Evolutionary conservation across 129 eudicot genomes (phyloP).

Genomic region (Lonicera japonica): DNA sequence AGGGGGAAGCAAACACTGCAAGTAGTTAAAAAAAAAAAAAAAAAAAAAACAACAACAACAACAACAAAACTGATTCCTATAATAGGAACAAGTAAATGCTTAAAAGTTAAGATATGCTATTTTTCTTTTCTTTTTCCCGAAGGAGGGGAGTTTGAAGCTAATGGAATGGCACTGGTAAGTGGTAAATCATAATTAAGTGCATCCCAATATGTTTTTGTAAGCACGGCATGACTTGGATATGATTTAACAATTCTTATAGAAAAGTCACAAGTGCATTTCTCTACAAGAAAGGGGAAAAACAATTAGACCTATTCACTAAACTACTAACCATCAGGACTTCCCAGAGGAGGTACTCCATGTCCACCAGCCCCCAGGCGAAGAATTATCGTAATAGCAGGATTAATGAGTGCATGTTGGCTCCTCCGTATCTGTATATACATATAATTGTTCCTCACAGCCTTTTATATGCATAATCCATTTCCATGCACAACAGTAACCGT

Average conservation of each 20-base stretch:
- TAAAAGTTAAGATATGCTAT: too few relatives aligned
- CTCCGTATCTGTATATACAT: slow-evolving; percentile 59
- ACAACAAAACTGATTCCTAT: too few relatives aligned
- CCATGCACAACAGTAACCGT: background rate
- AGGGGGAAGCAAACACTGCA: too few relatives aligned
- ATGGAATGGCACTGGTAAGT: too few relatives aligned
- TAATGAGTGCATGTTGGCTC: slow-evolving; percentile 93
- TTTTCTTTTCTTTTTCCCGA: too few relatives aligned
- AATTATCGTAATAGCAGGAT: slow-evolving; percentile 89
- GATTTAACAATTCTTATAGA: background rate
- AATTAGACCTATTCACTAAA: background rate
- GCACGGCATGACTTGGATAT: background rate
- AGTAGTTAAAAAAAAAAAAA: too few relatives aligned
- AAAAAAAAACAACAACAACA: too few relatives aligned
- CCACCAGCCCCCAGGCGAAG: slow-evolving; percentile 99
- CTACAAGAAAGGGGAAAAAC: background rate
- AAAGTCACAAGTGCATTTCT: background rate
- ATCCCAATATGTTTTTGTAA: background rate
- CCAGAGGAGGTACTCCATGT: slow-evolving; percentile 94
- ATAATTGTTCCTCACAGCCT: slow-evolving; percentile 9
- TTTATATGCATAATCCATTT: background rate
- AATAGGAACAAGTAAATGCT: too few relatives aligned
- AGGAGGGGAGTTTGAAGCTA: too few relatives aligned
- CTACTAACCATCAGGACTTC: slow-evolving; percentile 94
- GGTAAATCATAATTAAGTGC: too few relatives aligned